These are phyloP conservation scores for Penicillium macrosclerotiorum DNA, from an alignment of 495 filamentous ascomycete genomes.

Conservation along the genomic window DNA sequence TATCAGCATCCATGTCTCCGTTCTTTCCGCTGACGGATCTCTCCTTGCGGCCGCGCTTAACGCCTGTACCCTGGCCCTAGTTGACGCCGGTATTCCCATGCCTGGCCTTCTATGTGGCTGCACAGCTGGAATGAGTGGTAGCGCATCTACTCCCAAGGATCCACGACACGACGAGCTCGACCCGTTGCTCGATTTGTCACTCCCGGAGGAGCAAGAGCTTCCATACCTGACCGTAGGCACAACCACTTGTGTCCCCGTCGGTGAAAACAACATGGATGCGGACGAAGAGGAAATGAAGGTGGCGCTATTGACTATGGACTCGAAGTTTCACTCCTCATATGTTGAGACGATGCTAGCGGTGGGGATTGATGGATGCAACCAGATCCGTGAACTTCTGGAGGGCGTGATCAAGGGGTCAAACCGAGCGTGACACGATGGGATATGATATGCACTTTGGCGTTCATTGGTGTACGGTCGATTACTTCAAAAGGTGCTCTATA, in stretches of 20 bases:
- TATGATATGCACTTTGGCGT: conserved; percentile 17
- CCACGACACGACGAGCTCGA: conserved; percentile 70
- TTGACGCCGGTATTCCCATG: conserved; percentile 96
- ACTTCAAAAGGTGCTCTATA: too few relatives aligned
- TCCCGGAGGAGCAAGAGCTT: conserved; percentile 83
- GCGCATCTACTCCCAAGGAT: conserved; percentile 51
- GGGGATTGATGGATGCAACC: conserved; percentile 86
- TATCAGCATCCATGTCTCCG: conserved; percentile 76
- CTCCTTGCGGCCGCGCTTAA: conserved; percentile 88
- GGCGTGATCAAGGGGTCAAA: conserved; percentile 51
- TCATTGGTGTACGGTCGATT: conserved; percentile 3
- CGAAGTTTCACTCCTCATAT: conserved; percentile 67
- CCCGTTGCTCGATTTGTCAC: conserved; percentile 84
- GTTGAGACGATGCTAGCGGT: conserved; percentile 90
- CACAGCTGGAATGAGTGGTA: conserved; percentile 74
- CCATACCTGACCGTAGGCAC: conserved; percentile 86
- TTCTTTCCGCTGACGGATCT: conserved; percentile 88
- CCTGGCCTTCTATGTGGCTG: conserved; percentile 84
- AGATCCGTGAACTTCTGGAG: conserved; percentile 72
- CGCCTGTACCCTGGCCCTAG: conserved; percentile 84
- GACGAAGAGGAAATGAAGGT: conserved; percentile 63
- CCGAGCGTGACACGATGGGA: conserved; percentile 12
- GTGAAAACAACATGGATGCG: conserved; percentile 36
- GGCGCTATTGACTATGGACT: conserved; percentile 79
- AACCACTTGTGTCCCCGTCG: conserved; percentile 51